Conservation (phyloP, 495 filamentous ascomycete species). For the Neurospora terricola region DNA sequence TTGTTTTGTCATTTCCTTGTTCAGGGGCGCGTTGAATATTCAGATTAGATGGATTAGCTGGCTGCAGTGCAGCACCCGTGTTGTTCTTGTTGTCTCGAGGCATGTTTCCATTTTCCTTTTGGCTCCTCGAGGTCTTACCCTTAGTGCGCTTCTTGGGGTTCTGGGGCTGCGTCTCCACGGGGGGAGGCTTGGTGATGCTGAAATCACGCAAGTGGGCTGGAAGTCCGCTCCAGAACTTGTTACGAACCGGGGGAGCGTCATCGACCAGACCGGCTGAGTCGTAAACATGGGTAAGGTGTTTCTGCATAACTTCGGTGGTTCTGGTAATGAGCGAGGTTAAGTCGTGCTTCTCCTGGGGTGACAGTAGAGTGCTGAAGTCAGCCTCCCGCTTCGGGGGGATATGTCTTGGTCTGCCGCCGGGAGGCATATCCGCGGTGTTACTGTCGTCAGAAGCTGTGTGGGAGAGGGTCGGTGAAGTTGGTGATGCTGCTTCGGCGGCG, state of each 20-base stretch:
- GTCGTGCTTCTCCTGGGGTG: constrained; percentile 18
- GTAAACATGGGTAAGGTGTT: constrained; percentile 35
- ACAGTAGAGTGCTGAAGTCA: constrained; percentile 24
- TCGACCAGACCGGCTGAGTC: constrained; percentile 23
- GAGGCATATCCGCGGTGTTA: constrained; percentile 17
- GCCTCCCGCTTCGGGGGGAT: constrained; percentile 19
- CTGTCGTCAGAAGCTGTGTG: constrained; percentile 5
- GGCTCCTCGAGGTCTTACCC: neutral
- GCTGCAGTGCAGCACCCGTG: neutral
- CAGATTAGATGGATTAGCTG: neutral
- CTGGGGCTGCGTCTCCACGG: constrained; percentile 11
- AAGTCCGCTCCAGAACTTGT: constrained; percentile 19
- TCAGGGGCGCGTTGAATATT: neutral
- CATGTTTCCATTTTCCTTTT: constrained; percentile 18
- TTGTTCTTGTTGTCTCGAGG: constrained; percentile 6
- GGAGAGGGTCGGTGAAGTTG: constrained; percentile 1
- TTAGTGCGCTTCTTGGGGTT: neutral
- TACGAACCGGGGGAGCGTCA: constrained; percentile 12
- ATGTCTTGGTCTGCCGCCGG: constrained; percentile 9
- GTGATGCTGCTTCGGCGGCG: neutral
- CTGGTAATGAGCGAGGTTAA: constrained; percentile 26
- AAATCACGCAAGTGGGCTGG: constrained; percentile 21
- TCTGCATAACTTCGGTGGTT: constrained; percentile 40
- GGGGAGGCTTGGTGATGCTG: constrained; percentile 17
- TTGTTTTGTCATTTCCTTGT: constrained; percentile 11